Evolutionary conservation across 2,329 filamentous ascomycete species (phyloP).

Genomic region (Pseudocercospora musae): DNA sequence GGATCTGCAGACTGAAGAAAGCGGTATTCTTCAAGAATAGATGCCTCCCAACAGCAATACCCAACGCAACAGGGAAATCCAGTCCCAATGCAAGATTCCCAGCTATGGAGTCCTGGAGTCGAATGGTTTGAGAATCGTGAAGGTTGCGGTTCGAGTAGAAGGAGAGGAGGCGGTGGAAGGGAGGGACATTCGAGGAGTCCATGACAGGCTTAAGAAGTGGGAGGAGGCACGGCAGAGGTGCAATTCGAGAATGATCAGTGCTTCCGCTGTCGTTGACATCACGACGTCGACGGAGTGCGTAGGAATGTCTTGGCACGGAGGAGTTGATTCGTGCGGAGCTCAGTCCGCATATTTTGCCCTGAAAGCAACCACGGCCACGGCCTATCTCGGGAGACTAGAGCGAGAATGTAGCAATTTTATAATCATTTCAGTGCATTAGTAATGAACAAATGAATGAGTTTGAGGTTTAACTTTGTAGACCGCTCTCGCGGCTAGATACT

Average conservation of each 20-base stretch:
- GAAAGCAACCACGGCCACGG: not conserved
- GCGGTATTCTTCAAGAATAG: constrained; percentile 34
- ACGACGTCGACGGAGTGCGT: not conserved
- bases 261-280: not conserved
- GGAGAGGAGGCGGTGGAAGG: constrained; percentile 38
- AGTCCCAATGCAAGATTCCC: constrained; percentile 38
- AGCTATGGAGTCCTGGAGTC: constrained; percentile 35
- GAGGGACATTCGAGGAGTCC: constrained; percentile 17
- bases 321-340: not conserved
- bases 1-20: constrained; percentile 34
- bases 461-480: no score
- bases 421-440: no score
- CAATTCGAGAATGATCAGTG: not conserved
- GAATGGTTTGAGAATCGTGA: constrained; percentile 33
- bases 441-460: no score
- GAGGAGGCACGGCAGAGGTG: not conserved
- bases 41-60: constrained; percentile 34
- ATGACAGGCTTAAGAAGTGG: not conserved
- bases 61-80: constrained; percentile 37
- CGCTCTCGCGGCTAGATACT: no score
- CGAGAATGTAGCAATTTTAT: no score
- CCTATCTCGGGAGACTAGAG: no score
- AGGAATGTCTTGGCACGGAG: not conserved
- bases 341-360: not conserved
- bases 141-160: constrained; percentile 36